These are phyloP conservation scores for Musa acuminata DNA, from an alignment of 176 grass and related monocot species.

Conservation along the genomic window DNA sequence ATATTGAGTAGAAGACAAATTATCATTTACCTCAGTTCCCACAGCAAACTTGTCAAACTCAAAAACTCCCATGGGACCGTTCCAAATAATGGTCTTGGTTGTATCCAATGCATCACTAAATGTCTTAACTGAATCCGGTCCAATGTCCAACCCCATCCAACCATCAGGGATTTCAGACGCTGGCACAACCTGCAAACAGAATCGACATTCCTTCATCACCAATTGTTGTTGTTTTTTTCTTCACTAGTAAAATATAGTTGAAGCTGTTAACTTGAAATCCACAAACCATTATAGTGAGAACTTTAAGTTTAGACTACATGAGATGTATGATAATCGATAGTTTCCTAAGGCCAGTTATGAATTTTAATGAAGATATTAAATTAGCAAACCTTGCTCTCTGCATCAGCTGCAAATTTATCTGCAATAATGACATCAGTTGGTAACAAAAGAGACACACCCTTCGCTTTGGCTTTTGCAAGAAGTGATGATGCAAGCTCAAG, in stretches of 20 bases:
- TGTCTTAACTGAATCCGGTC: slow-evolving; percentile 26
- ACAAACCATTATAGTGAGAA: neutral
- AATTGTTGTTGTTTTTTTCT: neutral
- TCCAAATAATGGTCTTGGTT: slow-evolving; percentile 49
- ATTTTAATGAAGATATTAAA: neutral
- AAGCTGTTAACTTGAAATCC: neutral
- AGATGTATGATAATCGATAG: neutral
- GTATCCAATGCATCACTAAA: slow-evolving; percentile 41
- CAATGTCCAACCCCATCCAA: slow-evolving; percentile 46
- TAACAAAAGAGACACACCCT: slow-evolving; percentile 40
- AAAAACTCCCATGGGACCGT: slow-evolving; percentile 51
- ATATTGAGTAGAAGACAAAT: neutral
- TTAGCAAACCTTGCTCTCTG: slow-evolving; percentile 30
- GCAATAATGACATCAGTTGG: slow-evolving; percentile 29
- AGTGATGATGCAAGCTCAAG: slow-evolving; percentile 33
- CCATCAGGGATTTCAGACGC: slow-evolving; percentile 34
- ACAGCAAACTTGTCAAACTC: slow-evolving; percentile 40
- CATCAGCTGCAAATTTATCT: slow-evolving; percentile 37
- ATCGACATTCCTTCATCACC: neutral
- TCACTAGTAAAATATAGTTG: neutral
- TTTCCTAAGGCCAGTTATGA: neutral
- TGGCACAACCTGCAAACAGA: slow-evolving; percentile 29
- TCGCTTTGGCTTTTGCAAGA: slow-evolving; percentile 32
- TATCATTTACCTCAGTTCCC: slow-evolving; percentile 31
- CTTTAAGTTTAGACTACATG: neutral